phyloP scores from a whole-genome alignment of 345 rosid genomes.

The Hibiscus syriacus region DNA sequence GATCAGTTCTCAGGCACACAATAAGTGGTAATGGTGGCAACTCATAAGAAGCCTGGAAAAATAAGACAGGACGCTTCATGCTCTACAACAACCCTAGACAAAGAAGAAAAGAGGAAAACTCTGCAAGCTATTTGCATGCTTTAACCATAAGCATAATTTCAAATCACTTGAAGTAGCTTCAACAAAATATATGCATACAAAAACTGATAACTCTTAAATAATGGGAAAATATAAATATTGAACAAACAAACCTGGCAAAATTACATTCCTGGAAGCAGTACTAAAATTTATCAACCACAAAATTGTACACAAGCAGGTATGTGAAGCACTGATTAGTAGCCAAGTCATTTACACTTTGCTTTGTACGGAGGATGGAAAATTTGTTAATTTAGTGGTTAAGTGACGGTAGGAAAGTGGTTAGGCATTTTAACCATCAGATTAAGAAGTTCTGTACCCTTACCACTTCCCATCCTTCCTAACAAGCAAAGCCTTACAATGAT shows the following conservation, averaged over 20 bases:
- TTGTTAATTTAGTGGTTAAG: background rate
- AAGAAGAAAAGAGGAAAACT: no score
- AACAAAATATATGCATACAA: background rate
- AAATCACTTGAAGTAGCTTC: background rate
- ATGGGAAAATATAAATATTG: background rate
- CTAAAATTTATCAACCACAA: background rate
- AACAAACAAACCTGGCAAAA: background rate
- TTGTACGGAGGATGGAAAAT: background rate
- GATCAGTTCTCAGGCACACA: background rate
- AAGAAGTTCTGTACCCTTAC: background rate
- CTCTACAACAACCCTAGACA: background rate
- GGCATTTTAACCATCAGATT: background rate
- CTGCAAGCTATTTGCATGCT: background rate
- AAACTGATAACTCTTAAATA: background rate
- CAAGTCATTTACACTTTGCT: background rate
- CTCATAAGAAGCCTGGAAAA: background rate
- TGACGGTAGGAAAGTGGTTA: background rate
- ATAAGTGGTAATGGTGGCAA: background rate
- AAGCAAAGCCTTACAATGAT: background rate
- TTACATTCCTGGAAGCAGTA: background rate
- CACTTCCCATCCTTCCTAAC: background rate
- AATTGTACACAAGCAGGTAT: background rate
- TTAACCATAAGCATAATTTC: slow-evolving; percentile 1
- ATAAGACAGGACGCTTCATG: background rate
- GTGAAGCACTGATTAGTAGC: background rate